Percentiles rank a stretch among this genome's conserved stretches.
Conservation (phyloP, 2,329 filamentous ascomycete genomes). For the Cladophialophora psammophila region DNA sequence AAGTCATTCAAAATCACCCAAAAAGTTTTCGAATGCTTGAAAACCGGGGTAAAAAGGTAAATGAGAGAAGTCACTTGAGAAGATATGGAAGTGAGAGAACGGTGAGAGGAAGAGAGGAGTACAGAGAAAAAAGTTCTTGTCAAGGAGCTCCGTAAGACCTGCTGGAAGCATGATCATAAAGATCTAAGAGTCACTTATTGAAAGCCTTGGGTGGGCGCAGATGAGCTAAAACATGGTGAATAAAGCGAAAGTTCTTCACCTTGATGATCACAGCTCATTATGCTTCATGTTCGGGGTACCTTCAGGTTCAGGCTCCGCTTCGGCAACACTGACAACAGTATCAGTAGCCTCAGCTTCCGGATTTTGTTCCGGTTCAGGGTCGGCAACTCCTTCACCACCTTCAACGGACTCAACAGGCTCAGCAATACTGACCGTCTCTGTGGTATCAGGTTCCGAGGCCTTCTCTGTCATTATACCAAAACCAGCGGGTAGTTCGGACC, state of each 20-base stretch:
- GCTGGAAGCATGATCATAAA: not conserved
- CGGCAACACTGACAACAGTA: constrained; percentile 13
- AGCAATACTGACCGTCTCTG: not conserved
- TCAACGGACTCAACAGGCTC: constrained; percentile 20
- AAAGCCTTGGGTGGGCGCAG: not conserved
- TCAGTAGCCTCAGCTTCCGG: constrained; percentile 5
- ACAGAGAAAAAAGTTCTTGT: not conserved
- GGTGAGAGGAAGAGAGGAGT: constrained; percentile 8
- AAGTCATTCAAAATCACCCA: not conserved
- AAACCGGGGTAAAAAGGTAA: constrained; percentile 1
- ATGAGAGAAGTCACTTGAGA: constrained; percentile 6
- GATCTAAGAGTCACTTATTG: not conserved
- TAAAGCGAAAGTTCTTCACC: not conserved
- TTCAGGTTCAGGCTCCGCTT: constrained; percentile 19
- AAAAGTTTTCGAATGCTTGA: not conserved
- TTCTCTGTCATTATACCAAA: constrained; percentile 54
- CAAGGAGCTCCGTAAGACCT: not conserved
- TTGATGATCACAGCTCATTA: constrained; percentile 32
- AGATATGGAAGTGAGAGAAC: not conserved
- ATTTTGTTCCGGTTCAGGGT: constrained; percentile 21
- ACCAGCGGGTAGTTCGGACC: constrained; percentile 74
- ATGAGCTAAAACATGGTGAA: not conserved
- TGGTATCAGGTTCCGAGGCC: constrained; percentile 13
- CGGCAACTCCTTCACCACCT: constrained; percentile 30
- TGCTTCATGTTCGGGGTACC: constrained; percentile 24